Conservation (phyloP, 768 basidiomycete genomes). For the Fistulinella prunicolor region DNA sequence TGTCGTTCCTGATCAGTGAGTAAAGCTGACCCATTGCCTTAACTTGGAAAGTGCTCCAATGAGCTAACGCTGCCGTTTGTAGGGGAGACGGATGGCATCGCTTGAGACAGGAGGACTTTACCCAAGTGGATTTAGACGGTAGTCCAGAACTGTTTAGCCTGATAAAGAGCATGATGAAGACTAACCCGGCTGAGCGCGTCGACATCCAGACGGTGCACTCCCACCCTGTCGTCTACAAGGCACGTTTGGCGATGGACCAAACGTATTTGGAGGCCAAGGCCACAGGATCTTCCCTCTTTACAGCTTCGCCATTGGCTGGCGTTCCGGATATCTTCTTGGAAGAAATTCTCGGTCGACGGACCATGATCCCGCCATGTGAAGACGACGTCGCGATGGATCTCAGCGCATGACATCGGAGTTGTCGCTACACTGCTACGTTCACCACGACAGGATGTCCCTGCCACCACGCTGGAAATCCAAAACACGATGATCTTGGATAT, state of each 20-base stretch:
- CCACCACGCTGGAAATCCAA: constrained; percentile 4
- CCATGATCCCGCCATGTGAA: constrained; percentile 4
- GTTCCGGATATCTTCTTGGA: constrained; percentile 63
- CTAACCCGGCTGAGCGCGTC: constrained; percentile 59
- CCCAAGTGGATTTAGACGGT: constrained; percentile 69
- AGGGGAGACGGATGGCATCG: constrained; percentile 96
- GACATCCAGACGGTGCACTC: constrained; percentile 52
- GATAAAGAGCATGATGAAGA: constrained; percentile 75
- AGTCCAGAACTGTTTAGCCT: constrained; percentile 66
- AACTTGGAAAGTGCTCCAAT: constrained; percentile 3
- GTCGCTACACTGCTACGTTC: not conserved
- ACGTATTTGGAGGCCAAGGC: constrained; percentile 36
- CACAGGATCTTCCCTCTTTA: constrained; percentile 43
- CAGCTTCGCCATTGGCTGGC: constrained; percentile 60
- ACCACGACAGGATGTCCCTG: constrained; percentile 2
- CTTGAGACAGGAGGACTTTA: constrained; percentile 87
- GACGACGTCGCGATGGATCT: constrained; percentile 40
- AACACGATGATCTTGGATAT: constrained; percentile 20
- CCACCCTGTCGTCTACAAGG: constrained; percentile 63
- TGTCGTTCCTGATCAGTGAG: constrained; percentile 94
- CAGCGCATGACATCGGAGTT: constrained; percentile 28
- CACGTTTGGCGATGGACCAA: constrained; percentile 61
- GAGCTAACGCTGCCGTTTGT: constrained; percentile 20
- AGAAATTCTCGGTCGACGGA: constrained; percentile 47
- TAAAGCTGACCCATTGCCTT: constrained; percentile 19